Evolutionary conservation across 805 yeast species (phyloP).

Genomic region (Hanseniaspora osmophila): DNA sequence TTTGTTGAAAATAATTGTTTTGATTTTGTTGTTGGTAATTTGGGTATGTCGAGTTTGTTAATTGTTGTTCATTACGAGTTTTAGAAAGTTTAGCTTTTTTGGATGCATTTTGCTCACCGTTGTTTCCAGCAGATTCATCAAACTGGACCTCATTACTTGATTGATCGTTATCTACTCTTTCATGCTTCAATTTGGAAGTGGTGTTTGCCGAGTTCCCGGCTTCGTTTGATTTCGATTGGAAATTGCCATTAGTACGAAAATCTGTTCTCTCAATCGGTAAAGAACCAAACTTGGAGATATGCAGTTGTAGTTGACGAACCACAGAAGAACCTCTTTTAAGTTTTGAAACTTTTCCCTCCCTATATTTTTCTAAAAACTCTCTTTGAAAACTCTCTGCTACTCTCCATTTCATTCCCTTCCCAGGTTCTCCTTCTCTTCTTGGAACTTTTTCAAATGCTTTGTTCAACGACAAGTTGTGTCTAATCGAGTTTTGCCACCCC

Average conservation of each 20-base stretch:
- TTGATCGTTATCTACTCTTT: conserved; percentile 3
- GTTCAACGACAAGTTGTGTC: conserved; percentile 86
- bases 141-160: not conserved
- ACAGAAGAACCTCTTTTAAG: conserved; percentile 71
- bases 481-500: conserved; percentile 97
- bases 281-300: conserved; percentile 35
- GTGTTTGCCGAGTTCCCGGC: conserved; percentile 11
- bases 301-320: conserved; percentile 65
- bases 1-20: no score
- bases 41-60: no score
- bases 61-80: no score
- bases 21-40: no score
- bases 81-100: no score
- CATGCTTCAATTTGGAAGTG: conserved; percentile 16
- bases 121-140: no score
- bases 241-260: conserved; percentile 11
- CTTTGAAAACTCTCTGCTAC: conserved; percentile 71
- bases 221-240: not conserved
- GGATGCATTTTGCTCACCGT: no score
- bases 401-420: conserved; percentile 99
- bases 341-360: conserved; percentile 59
- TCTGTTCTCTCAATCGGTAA: conserved; percentile 26
- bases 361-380: conserved; percentile 72
- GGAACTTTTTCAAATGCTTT: conserved; percentile 98
- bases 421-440: conserved; percentile 88